Base-by-base conservation (phyloP, 2,329 filamentous ascomycete species). In the Claviceps humidiphila region DNA sequence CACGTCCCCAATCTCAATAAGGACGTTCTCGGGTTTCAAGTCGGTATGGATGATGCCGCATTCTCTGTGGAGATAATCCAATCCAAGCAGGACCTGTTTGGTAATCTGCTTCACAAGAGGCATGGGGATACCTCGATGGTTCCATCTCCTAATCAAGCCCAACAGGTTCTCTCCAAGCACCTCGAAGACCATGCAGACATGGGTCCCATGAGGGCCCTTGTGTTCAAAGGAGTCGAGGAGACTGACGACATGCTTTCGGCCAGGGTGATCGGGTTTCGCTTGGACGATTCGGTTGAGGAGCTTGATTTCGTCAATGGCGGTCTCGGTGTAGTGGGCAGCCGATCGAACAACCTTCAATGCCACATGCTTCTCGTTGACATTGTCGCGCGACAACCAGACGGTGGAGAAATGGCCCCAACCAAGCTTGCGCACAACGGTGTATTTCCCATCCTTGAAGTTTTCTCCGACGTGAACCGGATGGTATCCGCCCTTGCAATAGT, bases 391-490 rank as follows among this genome's bases (percentile, higher is more conserved):
- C 47, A 85, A 71, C 82, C 82, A 97, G 60, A 97, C 91, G 38
- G 91, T 98, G n/a, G 91, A 96, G 73, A 97, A 98, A 66, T 97
- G 91, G 57, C 93, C 93, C 91, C 91, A 97, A 60, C 91, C 91
- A 51, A 97, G 78, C 75, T 97, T 97, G 71, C 90, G 86, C 68
- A 97, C 87, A 54, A 97, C 84, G 16, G 90, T 93, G 72, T 98
- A 98, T 72, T 88, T 91, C 60, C 89, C 90, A 67, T 97, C 89
- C 68, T 97, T 97, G 79, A 96, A 97, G 64, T 89, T 86, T 72
- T 98, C 93, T 62, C 93, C 93, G 55, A 97, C 85, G 62, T 82
- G 79, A 49, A 98, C 93, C 2, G 93, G 93, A 66, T 98, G 93
- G 70, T 97, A 98, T 55, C 93, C 93, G 63, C 93, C 93, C 72